phyloP scores from a whole-genome alignment of 371 early-diverging fungal genomes.

The Mucor racemosus region DNA sequence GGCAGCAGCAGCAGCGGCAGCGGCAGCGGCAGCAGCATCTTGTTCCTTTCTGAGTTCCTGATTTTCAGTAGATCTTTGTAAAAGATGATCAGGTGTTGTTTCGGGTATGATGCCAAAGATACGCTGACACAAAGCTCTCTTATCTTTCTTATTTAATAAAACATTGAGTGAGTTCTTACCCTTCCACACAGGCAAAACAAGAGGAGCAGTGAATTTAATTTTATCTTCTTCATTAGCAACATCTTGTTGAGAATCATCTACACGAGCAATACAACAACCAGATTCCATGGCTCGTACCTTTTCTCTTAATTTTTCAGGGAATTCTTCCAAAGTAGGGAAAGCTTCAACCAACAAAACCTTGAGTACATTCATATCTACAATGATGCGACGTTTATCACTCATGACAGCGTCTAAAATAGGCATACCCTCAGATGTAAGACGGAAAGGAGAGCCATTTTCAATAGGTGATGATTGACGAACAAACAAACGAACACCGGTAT shows the following conservation, averaged over 20 bases:
- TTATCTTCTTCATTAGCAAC: neutral
- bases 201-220: slow-evolving; percentile 41
- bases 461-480: slow-evolving; percentile 68
- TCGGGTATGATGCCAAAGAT: slow-evolving; percentile 50
- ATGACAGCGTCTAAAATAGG: slow-evolving; percentile 67
- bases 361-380: slow-evolving; percentile 57
- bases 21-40: slow-evolving; percentile 17
- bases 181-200: slow-evolving; percentile 77
- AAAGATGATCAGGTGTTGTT: slow-evolving; percentile 47
- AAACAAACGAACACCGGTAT: slow-evolving; percentile 89
- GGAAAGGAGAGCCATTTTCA: slow-evolving; percentile 70
- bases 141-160: slow-evolving; percentile 77
- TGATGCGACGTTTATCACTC: slow-evolving; percentile 56
- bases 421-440: slow-evolving; percentile 82
- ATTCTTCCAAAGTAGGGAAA: slow-evolving; percentile 61
- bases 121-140: slow-evolving; percentile 49
- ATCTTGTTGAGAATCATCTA: slow-evolving; percentile 36
- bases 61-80: slow-evolving; percentile 31
- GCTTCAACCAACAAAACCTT: slow-evolving; percentile 60
- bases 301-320: slow-evolving; percentile 28
- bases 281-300: slow-evolving; percentile 19
- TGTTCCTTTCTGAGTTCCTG: slow-evolving; percentile 11
- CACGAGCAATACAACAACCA: slow-evolving; percentile 69
- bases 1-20: neutral
- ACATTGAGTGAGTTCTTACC: slow-evolving; percentile 73